Evolutionary conservation across 495 filamentous ascomycete genomes (phyloP), one percentile per base, ranked within the genome.

Genomic region (Sordaria brevicollis): DNA sequence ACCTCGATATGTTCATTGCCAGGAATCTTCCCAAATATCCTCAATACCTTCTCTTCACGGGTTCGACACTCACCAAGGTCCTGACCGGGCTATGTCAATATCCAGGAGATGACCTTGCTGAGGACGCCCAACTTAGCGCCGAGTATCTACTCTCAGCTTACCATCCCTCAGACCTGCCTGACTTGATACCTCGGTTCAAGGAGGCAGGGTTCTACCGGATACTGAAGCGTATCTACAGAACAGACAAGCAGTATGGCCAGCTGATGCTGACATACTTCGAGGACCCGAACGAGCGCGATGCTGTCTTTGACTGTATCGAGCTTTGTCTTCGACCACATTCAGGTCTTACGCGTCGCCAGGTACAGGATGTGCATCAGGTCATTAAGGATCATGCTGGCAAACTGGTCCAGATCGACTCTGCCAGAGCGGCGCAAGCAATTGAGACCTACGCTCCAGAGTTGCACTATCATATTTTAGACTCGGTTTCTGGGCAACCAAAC

Each of bases 1-100:
- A 96, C 78, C 85, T 99, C 37, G 91, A 99, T 77, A 99, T 99
- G 92, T 98, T 99, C 76, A 89, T 98, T 77, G 94, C 95, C 57
- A 90, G 95, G 69, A 99, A 96, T 74, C 85, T 98, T 17, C 92
- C 95, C 2, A 99, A 98, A 79, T 99, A 96, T 76, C 93, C 92
- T 5, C 94, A 97, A 77, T 97, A 96, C 74, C 91, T 99, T 73
- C 85, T 97, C 36, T 87, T 99, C 69, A 89, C 95, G 0, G 95
- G 93, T 66, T 91, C 91, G 8, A 90, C 90, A 9, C 84, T 98
- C 1, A 90, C 94, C 73, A 89, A 89, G 57, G 89, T 97, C 39
- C 83, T 99, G 49, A 82, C 87, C 9, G 91, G 92, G 7, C 83
- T 99, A 38, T 99, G 95, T 81, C 85, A 89, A 71, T 96, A 91